These are phyloP conservation scores for Pisolithus microcarpus DNA, from an alignment of 768 basidiomycete species.

Conservation along the genomic window DNA sequence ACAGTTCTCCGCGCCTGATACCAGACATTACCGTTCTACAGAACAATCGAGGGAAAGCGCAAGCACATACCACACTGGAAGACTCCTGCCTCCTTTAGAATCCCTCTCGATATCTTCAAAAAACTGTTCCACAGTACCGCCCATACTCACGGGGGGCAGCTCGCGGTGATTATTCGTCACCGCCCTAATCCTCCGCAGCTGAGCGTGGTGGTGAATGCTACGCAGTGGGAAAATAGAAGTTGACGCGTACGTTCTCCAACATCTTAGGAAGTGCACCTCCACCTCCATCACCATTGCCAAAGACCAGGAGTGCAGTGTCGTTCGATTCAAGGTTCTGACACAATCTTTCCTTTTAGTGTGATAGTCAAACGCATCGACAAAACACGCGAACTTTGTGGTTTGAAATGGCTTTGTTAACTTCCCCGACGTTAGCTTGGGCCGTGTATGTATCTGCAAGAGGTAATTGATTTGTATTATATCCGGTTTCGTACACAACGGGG, in stretches of 20 bases:
- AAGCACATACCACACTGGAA: slow-evolving; percentile 75
- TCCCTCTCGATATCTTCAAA: slow-evolving; percentile 57
- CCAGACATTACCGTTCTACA: background rate
- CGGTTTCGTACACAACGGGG: background rate
- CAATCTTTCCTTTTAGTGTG: background rate
- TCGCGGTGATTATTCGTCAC: slow-evolving; percentile 75
- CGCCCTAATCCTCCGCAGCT: slow-evolving; percentile 87
- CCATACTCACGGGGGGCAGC: slow-evolving; percentile 84
- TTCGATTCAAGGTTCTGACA: slow-evolving; percentile 74
- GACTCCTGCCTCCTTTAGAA: slow-evolving; percentile 51
- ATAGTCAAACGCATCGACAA: background rate
- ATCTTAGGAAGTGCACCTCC: slow-evolving; percentile 83
- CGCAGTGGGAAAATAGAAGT: background rate
- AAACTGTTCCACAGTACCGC: slow-evolving; percentile 84
- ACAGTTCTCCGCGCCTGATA: slow-evolving; percentile 57
- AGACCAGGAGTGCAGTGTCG: slow-evolving; percentile 74
- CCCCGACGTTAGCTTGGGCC: slow-evolving; percentile 82
- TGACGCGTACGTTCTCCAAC: slow-evolving; percentile 75
- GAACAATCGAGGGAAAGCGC: background rate
- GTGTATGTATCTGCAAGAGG: slow-evolving; percentile 71
- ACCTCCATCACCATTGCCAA: slow-evolving; percentile 96
- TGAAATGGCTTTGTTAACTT: slow-evolving; percentile 75
- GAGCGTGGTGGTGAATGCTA: slow-evolving; percentile 1
- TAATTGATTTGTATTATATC: background rate
- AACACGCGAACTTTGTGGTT: slow-evolving; percentile 75